These are phyloP conservation scores for Leucocoprinus birnbaumii DNA, from an alignment of 768 basidiomycete species.

Conservation along the genomic window DNA sequence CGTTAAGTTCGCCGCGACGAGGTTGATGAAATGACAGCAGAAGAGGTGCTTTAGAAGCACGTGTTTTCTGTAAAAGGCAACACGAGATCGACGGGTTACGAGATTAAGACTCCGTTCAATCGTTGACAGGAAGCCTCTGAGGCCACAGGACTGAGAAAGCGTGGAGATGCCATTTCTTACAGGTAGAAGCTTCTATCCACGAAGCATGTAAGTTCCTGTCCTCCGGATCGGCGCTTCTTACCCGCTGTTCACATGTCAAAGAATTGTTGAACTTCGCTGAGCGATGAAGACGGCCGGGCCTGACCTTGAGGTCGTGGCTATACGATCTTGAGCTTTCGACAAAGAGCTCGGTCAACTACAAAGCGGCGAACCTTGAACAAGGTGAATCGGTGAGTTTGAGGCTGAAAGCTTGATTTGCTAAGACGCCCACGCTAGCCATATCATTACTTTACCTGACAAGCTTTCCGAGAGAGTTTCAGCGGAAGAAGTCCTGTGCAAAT, in stretches of 20 bases:
- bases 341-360: neutral
- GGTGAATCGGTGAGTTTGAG: conserved; percentile 5
- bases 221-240: conserved; percentile 8
- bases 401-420: neutral
- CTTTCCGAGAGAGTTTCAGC: conserved; percentile 13
- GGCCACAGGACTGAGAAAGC: neutral
- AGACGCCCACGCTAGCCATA: conserved; percentile 9
- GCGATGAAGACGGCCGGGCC: neutral
- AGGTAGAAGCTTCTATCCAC: neutral
- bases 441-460: conserved; percentile 11
- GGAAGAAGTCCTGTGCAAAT: conserved; percentile 10
- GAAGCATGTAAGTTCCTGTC: conserved; percentile 2
- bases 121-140: conserved; percentile 5
- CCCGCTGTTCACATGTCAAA: neutral
- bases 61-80: conserved; percentile 6
- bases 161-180: neutral
- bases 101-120: neutral
- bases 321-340: neutral
- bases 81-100: conserved; percentile 3
- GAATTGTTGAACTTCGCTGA: too few species aligned
- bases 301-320: neutral
- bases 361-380: conserved; percentile 7
- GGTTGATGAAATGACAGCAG: conserved; percentile 11
- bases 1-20: conserved; percentile 11
- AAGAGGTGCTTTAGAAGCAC: conserved; percentile 2